Percentiles rank a stretch among this genome's conserved stretches.
Conservation (phyloP, 2,329 filamentous ascomycete species). For the Calonectria ilicicola region DNA sequence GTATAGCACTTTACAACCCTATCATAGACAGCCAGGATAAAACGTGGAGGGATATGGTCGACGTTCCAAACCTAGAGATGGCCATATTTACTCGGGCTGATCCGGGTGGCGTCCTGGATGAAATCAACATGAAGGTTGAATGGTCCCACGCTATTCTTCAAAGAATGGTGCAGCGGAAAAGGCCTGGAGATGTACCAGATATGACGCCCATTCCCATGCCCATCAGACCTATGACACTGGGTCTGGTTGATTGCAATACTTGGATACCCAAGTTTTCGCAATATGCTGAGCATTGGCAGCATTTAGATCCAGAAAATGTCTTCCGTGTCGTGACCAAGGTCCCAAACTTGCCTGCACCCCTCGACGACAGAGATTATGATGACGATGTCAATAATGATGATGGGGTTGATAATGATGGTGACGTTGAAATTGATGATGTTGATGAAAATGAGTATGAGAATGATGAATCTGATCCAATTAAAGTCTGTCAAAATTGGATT, state of each 20-base stretch:
- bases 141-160: constrained; percentile 12
- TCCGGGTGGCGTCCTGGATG: not conserved
- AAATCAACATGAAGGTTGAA: constrained; percentile 13
- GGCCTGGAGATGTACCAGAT: not conserved
- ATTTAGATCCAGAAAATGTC: constrained; percentile 10
- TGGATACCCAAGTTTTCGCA: not conserved
- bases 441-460: too few species aligned
- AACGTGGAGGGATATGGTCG: constrained; percentile 13
- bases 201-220: not conserved
- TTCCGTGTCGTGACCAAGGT: not conserved
- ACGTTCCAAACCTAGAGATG: constrained; percentile 1
- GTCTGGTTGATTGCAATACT: not conserved
- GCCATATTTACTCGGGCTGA: constrained; percentile 22
- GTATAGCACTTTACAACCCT: constrained; percentile 32
- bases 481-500: constrained; percentile 19
- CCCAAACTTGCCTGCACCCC: not conserved
- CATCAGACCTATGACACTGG: not conserved
- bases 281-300: not conserved
- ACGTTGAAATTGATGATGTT: too few species aligned
- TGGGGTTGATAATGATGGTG: too few species aligned
- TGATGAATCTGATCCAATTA: not conserved
- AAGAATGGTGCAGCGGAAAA: too few species aligned
- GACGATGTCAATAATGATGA: not conserved
- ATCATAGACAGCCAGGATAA: fast-evolving
- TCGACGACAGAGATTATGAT: too few species aligned